Evolutionary conservation across 495 filamentous ascomycete species (phyloP).

Genomic region (Evansstolkia leycettana): DNA sequence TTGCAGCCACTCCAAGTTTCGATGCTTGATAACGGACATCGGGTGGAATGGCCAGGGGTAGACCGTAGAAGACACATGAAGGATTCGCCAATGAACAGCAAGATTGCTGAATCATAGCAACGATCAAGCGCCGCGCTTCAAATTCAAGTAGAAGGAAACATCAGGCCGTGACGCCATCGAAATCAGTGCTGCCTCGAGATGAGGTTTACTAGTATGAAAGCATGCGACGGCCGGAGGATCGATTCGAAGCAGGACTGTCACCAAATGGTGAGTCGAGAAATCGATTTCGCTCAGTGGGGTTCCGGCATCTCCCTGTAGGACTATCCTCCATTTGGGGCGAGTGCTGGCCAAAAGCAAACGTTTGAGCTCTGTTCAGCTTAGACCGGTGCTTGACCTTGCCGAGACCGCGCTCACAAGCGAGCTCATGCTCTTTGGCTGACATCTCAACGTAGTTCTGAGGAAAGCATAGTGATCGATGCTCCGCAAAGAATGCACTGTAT

Average conservation of each 20-base stretch:
- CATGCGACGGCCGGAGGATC: constrained; percentile 54
- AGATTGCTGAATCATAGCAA: background rate
- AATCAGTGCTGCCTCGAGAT: background rate
- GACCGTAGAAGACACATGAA: background rate
- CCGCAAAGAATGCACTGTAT: constrained; percentile 81
- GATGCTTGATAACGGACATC: background rate
- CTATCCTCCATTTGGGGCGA: constrained; percentile 61
- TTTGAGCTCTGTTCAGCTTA: constrained; percentile 79
- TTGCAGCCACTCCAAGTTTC: no score
- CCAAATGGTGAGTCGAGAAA: constrained; percentile 39
- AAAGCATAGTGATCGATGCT: constrained; percentile 67
- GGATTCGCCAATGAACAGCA: background rate
- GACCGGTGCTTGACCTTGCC: constrained; percentile 73
- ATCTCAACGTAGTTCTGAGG: constrained; percentile 96
- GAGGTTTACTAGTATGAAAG: constrained; percentile 48
- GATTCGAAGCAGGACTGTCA: constrained; percentile 39
- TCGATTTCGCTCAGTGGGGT: constrained; percentile 17
- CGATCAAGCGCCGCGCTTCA: constrained; percentile 16
- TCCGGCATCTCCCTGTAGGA: constrained; percentile 54
- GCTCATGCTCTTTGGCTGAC: constrained; percentile 76
- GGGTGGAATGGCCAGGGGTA: background rate
- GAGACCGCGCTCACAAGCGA: constrained; percentile 87
- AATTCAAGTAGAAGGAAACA: constrained; percentile 10
- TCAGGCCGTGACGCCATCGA: constrained; percentile 9
- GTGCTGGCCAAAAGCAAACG: constrained; percentile 79